These are phyloP conservation scores for Misopates orontium DNA, from an alignment of 257 asterid genomes.

Conservation along the genomic window DNA sequence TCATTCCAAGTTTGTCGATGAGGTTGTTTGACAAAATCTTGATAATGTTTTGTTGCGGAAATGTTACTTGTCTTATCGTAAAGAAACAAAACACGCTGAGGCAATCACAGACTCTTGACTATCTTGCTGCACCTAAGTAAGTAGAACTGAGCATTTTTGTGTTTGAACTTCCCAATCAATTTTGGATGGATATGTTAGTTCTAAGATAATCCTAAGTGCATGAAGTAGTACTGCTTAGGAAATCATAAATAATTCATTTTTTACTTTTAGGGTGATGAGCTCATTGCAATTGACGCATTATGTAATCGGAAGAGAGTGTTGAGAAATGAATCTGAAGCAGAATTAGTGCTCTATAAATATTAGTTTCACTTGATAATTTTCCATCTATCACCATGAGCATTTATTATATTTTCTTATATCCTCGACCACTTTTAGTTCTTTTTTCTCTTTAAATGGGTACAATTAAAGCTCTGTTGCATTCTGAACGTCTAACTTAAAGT, in stretches of 20 bases:
- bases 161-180: not conserved
- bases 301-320: too few species aligned
- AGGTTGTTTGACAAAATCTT: not conserved
- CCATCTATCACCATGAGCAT: too few species aligned
- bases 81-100: not conserved
- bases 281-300: too few species aligned
- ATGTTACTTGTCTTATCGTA: not conserved
- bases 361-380: too few species aligned
- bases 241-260: too few species aligned
- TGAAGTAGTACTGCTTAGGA: not conserved
- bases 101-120: not conserved
- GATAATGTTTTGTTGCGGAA: not conserved
- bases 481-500: constrained; percentile 11
- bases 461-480: constrained; percentile 2
- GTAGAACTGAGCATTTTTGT: too few species aligned
- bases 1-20: not conserved
- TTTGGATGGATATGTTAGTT: not conserved
- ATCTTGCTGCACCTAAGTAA: not conserved
- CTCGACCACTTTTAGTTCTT: not conserved
- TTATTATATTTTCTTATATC: not conserved
- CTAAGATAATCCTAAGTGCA: not conserved
- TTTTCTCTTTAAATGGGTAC: not conserved
- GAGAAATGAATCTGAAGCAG: too few species aligned
- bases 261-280: too few species aligned
- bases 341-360: too few species aligned